These are phyloP conservation scores for Corynespora cassiicola DNA, from an alignment of 2,329 filamentous ascomycete species.

Conservation along the genomic window DNA sequence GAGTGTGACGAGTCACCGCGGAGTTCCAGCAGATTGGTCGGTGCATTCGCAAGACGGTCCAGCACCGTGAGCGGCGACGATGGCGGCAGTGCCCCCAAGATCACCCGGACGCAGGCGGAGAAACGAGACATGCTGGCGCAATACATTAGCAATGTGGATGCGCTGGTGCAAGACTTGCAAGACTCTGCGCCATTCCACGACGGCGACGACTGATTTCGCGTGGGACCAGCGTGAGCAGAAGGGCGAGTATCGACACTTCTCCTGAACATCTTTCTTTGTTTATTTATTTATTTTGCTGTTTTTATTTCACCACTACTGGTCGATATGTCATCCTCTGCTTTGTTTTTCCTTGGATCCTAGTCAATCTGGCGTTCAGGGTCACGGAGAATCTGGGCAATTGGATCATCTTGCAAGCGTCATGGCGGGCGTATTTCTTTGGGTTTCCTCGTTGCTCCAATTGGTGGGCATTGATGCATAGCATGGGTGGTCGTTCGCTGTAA, in stretches of 20 bases:
- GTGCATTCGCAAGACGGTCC: conserved; percentile 39
- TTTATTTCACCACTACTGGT: conserved; percentile 15
- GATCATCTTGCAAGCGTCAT: conserved; percentile 20
- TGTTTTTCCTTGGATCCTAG: conserved; percentile 18
- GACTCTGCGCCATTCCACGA: conserved; percentile 68
- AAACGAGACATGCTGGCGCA: conserved; percentile 80
- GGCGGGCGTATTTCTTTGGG: conserved; percentile 21
- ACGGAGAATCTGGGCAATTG: conserved; percentile 17
- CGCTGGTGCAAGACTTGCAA: conserved; percentile 82
- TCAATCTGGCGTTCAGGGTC: conserved; percentile 35
- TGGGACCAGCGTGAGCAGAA: conserved; percentile 2
- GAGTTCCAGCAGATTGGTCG: conserved; percentile 41
- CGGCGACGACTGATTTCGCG: neutral
- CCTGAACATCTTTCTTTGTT: conserved; percentile 18
- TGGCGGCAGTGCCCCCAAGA: conserved; percentile 31
- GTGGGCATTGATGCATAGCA: conserved; percentile 26
- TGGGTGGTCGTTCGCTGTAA: conserved; percentile 26
- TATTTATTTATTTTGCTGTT: conserved; percentile 13
- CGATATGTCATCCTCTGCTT: conserved; percentile 12
- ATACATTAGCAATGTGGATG: conserved; percentile 80
- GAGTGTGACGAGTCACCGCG: too few relatives aligned
- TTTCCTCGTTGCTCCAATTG: conserved; percentile 13
- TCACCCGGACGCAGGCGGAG: conserved; percentile 73
- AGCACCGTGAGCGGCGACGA: conserved; percentile 37
- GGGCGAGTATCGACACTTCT: neutral